Conservation (phyloP, 805 yeast species). For the Candida berthetii region DNA sequence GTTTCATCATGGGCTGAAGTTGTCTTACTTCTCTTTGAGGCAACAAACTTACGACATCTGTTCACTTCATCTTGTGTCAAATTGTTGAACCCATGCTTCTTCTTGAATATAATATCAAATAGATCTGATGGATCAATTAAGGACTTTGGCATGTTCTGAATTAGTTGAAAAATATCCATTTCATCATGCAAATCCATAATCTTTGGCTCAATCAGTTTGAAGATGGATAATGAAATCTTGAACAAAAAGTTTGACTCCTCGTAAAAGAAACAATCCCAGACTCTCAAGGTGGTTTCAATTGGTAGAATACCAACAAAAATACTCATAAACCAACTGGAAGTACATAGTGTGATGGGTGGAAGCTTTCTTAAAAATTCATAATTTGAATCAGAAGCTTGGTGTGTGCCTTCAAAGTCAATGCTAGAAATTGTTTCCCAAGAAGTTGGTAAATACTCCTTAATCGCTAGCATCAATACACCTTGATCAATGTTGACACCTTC, state of each 20-base stretch:
- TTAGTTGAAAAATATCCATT: slow-evolving; percentile 72
- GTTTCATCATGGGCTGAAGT: slow-evolving; percentile 14
- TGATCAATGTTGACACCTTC: slow-evolving; percentile 96
- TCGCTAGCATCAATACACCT: slow-evolving; percentile 85
- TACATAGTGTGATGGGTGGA: slow-evolving; percentile 89
- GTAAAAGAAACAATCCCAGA: slow-evolving; percentile 93
- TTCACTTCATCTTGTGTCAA: slow-evolving; percentile 78
- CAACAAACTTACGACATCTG: slow-evolving; percentile 73
- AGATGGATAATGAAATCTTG: slow-evolving; percentile 73
- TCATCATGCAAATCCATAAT: slow-evolving; percentile 39
- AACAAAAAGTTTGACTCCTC: slow-evolving; percentile 87
- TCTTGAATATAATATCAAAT: slow-evolving; percentile 71
- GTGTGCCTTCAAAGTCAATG: slow-evolving; percentile 32
- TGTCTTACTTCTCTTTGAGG: slow-evolving; percentile 42
- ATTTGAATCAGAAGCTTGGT: slow-evolving; percentile 5
- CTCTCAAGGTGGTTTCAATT: slow-evolving; percentile 76
- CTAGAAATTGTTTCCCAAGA: slow-evolving; percentile 56
- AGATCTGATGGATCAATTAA: slow-evolving; percentile 63
- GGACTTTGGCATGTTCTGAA: slow-evolving; percentile 77
- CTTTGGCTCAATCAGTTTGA: slow-evolving; percentile 68
- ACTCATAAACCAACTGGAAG: slow-evolving; percentile 98
- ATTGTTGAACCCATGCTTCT: slow-evolving; percentile 65
- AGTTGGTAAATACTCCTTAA: slow-evolving; percentile 77
- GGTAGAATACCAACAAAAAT: slow-evolving; percentile 90
- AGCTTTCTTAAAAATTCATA: slow-evolving; percentile 58